These are phyloP conservation scores for Hippophae rhamnoides DNA, from an alignment of 306 rosid species.

Conservation along the genomic window DNA sequence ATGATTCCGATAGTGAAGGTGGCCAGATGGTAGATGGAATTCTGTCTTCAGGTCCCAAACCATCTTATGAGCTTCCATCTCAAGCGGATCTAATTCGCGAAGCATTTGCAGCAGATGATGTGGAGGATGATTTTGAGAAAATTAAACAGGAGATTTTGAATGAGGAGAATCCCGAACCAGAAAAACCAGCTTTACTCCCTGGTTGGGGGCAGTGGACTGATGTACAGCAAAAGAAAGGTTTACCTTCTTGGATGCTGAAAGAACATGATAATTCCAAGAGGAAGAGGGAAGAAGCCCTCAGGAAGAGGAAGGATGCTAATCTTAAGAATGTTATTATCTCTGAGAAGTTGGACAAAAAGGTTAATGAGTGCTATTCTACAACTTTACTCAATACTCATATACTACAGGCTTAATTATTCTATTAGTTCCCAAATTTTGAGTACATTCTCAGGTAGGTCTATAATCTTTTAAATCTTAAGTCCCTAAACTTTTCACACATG, in stretches of 20 bases:
- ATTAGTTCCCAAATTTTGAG: too few relatives aligned
- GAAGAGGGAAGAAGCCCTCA: slow-evolving; percentile 67
- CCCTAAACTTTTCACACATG: too few relatives aligned
- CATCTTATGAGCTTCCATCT: slow-evolving; percentile 75
- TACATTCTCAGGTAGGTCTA: too few relatives aligned
- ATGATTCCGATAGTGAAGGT: slow-evolving; percentile 59
- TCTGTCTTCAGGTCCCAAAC: slow-evolving; percentile 46
- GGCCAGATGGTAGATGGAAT: slow-evolving; percentile 69
- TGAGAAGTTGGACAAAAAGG: slow-evolving; percentile 80
- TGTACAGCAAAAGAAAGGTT: slow-evolving; percentile 70
- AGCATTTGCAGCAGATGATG: slow-evolving; percentile 89
- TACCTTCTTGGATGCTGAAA: slow-evolving; percentile 71
- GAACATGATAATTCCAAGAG: slow-evolving; percentile 60
- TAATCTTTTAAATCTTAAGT: too few relatives aligned
- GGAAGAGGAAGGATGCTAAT: slow-evolving; percentile 73
- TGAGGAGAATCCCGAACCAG: slow-evolving; percentile 83
- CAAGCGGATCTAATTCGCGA: slow-evolving; percentile 71
- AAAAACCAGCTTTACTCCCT: slow-evolving; percentile 70
- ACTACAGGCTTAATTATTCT: too few relatives aligned
- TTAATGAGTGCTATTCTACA: slow-evolving; percentile 16
- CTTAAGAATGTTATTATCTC: slow-evolving; percentile 77
- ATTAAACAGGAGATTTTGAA: slow-evolving; percentile 56
- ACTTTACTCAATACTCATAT: background rate
- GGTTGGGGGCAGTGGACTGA: slow-evolving; percentile 99
- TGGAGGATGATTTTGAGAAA: slow-evolving; percentile 77